Conservation (phyloP, 768 basidiomycete genomes). For the Xerocomellus amylosporus region DNA sequence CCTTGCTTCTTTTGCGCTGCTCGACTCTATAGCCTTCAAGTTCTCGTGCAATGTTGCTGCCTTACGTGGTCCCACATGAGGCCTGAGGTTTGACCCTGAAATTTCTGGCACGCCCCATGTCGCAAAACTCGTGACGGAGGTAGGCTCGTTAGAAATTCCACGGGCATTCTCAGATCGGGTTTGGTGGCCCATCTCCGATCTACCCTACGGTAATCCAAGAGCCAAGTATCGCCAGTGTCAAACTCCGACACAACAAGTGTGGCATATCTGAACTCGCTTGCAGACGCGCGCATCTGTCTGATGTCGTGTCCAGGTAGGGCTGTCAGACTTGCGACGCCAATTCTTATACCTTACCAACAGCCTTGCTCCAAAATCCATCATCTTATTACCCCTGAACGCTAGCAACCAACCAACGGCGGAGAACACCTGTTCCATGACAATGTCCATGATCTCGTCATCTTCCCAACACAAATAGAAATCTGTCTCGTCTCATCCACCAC, state of each 20-base stretch:
- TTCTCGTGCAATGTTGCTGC: not conserved
- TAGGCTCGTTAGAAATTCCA: slow-evolving; percentile 4
- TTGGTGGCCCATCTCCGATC: slow-evolving; percentile 21
- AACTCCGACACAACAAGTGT: slow-evolving; percentile 11
- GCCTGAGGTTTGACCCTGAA: slow-evolving; percentile 9
- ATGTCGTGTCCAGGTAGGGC: not conserved
- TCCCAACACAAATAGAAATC: not conserved
- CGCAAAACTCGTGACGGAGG: slow-evolving; percentile 2
- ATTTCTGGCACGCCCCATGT: not conserved
- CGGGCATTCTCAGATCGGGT: slow-evolving; percentile 11
- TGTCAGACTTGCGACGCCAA: slow-evolving; percentile 3
- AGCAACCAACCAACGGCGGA: not conserved
- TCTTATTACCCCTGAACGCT: slow-evolving; percentile 4
- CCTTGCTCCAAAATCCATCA: not conserved
- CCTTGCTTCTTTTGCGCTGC: slow-evolving; percentile 5
- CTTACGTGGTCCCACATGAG: slow-evolving; percentile 15
- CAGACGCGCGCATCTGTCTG: not conserved
- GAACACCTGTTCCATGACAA: not conserved
- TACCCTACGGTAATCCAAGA: not conserved
- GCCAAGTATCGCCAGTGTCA: not conserved
- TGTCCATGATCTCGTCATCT: not conserved
- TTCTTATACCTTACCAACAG: not conserved
- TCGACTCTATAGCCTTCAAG: not conserved
- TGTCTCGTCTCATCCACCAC: not conserved
- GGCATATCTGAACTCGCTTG: slow-evolving; percentile 8